Evolutionary conservation across 805 yeast species (phyloP).

Genomic region (Ogataea trehaloabstinens): DNA sequence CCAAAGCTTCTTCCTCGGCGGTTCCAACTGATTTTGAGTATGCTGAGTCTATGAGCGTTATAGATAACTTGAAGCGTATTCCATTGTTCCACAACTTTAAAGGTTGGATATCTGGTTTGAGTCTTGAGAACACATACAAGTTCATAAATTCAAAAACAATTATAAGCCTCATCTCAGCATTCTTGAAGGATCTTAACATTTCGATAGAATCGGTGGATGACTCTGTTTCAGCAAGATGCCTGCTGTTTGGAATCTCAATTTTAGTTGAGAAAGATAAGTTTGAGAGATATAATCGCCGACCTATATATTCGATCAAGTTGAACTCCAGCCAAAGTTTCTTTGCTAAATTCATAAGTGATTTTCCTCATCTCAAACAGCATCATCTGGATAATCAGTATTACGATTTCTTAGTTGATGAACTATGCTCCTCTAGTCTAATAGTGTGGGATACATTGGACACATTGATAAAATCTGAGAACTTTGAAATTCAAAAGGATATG

Average conservation of each 20-base stretch:
- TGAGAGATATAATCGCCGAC: conserved; percentile 11
- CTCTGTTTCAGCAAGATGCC: conserved; percentile 13
- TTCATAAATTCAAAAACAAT: conserved; percentile 14
- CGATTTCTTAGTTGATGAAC: conserved; percentile 14
- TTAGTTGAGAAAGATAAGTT: conserved; percentile 18
- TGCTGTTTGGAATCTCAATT: conserved; percentile 15
- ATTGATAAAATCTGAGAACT: conserved; percentile 8
- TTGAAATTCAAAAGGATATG: conserved; percentile 8
- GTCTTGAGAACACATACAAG: conserved; percentile 12
- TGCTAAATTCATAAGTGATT: conserved; percentile 9
- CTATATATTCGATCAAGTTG: conserved; percentile 15
- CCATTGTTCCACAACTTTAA: conserved; percentile 11
- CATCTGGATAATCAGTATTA: conserved; percentile 21
- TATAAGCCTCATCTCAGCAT: conserved; percentile 5
- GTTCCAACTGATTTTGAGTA: conserved; percentile 7
- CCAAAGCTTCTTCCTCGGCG: conserved; percentile 1
- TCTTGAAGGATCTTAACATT: conserved; percentile 9
- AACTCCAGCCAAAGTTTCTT: conserved; percentile 7
- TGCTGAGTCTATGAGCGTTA: conserved; percentile 1
- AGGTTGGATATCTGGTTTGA: conserved; percentile 6
- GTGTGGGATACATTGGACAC: conserved; percentile 13
- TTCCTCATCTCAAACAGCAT: conserved; percentile 15
- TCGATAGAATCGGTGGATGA: conserved; percentile 5
- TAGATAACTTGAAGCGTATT: conserved; percentile 13
- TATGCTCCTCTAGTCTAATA: conserved; percentile 4